Conservation (phyloP, 2,329 filamentous ascomycete genomes). For the Nothophoma quercina region DNA sequence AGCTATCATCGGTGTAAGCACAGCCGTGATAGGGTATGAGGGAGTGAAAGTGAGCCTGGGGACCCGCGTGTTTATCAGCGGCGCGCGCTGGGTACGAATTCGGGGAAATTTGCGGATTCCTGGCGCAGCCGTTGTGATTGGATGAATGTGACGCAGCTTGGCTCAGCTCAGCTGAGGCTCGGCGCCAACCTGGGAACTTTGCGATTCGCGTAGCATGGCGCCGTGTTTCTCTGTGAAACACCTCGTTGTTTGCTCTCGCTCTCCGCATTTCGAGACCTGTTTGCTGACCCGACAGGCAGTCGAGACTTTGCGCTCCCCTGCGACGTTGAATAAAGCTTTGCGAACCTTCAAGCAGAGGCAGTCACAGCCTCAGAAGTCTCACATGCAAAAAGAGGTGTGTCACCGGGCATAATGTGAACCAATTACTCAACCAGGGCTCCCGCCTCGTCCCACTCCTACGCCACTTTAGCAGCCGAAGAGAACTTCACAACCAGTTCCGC, state of each 20-base stretch:
- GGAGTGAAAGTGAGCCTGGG: conserved; percentile 6
- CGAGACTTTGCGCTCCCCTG: neutral
- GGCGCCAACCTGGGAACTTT: conserved; percentile 5
- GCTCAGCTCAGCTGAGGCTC: conserved; percentile 8
- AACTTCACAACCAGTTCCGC: neutral
- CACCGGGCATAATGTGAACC: too few relatives aligned
- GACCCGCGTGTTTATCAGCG: conserved; percentile 17
- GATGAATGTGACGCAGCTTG: conserved; percentile 5
- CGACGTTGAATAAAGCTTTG: too few relatives aligned
- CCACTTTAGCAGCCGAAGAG: neutral
- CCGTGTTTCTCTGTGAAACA: conserved; percentile 8
- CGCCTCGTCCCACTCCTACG: neutral
- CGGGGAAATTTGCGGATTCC: conserved; percentile 11
- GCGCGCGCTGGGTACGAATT: conserved; percentile 7
- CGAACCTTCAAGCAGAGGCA: too few relatives aligned
- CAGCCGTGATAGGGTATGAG: neutral
- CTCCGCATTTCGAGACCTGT: conserved; percentile 8
- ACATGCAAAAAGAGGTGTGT: too few relatives aligned
- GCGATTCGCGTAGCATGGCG: conserved; percentile 5
- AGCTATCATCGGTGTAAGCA: neutral
- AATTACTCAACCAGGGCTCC: neutral
- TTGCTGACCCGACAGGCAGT: neutral
- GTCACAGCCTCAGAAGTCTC: too few relatives aligned
- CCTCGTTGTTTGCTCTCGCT: neutral
- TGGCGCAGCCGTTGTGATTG: conserved; percentile 1